Evolutionary conservation across 257 asterid genomes (phyloP), one percentile per base, ranked within the genome.

Genomic region (Ligustrum vulgare): DNA sequence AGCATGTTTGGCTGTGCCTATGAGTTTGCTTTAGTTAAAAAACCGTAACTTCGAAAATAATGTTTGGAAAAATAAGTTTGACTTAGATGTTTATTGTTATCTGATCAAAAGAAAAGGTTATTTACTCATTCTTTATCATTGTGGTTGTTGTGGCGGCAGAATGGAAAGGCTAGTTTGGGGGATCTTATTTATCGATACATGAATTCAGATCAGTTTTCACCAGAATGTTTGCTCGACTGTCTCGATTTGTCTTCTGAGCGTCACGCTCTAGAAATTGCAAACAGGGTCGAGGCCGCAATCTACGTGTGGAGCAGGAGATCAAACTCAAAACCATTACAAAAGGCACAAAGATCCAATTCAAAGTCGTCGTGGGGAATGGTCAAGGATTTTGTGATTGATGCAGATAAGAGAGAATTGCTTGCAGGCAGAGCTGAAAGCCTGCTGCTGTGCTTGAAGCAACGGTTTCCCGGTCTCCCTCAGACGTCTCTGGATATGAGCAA

Each of bases 401-500:
- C 82, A 18, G 91, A 88, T 64, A 92, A 82, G 79, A 74, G 87
- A 20, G 96, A 89, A 72, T 23, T 80, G 51, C 80, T 92, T 34
- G 92, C 92, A 1, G 87, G 84, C 66, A 80, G 93, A 80, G 97
- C 97, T 8, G 94, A 90, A 76, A 88, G 89, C 81, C 87, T 92
- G 62, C 87, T 92, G 39, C 86, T 86, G 47, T 80, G 89, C 89
- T 78, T 92, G 80, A 89, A 82, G 77, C 93, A 71, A 43, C 72
- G 91, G 23, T 91, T 88, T 79, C 97, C 98, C 33, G 94, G 97
- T 71, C 93, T 92, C 36, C 91, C 97, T 28, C 97, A 90, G 85
- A 90, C 93, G 72, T 75, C 90, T 72, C 81, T 92, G 75, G 93
- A 92, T 88, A 87, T 80, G 87, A 89, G 86, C 82, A 92, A 92